These are phyloP conservation scores for Colletotrichum navitas DNA, from an alignment of 2,329 filamentous ascomycete genomes.

Conservation along the genomic window DNA sequence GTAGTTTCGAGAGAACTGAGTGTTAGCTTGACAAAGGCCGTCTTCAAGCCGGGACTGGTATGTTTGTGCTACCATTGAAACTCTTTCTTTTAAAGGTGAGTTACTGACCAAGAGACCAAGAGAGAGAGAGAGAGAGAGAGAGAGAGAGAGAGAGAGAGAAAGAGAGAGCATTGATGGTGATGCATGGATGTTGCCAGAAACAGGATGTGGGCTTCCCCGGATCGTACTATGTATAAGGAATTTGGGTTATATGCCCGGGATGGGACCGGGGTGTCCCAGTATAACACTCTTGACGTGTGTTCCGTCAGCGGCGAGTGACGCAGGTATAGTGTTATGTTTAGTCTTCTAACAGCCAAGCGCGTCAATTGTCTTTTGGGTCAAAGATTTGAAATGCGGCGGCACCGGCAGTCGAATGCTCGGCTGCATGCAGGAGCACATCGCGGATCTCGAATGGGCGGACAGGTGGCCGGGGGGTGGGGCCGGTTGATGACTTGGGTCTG, in stretches of 20 bases:
- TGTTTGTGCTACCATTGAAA: neutral
- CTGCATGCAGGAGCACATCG: slow-evolving; percentile 18
- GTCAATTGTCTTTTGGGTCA: neutral
- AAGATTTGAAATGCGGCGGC: neutral
- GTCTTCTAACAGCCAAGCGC: neutral
- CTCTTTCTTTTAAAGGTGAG: neutral
- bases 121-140: neutral
- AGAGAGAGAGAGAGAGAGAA: neutral
- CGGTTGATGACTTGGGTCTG: slow-evolving; percentile 2
- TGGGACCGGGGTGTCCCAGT: slow-evolving; percentile 6
- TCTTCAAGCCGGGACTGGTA: neutral
- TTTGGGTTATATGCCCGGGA: neutral
- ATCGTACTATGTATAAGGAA: neutral
- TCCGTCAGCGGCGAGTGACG: neutral
- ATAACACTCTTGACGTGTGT: neutral
- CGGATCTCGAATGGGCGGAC: neutral
- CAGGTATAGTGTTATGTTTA: neutral
- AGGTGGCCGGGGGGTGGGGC: neutral
- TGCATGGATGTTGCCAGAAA: slow-evolving; percentile 36
- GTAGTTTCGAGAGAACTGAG: neutral
- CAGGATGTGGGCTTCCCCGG: slow-evolving; percentile 23
- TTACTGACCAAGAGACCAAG: neutral
- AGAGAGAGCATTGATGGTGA: slow-evolving; percentile 18
- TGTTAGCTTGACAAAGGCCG: slow-evolving; percentile 18
- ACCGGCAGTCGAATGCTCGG: slow-evolving; percentile 6